phyloP scores from a whole-genome alignment of 2,329 filamentous ascomycete species.

The Claviceps sp. region DNA sequence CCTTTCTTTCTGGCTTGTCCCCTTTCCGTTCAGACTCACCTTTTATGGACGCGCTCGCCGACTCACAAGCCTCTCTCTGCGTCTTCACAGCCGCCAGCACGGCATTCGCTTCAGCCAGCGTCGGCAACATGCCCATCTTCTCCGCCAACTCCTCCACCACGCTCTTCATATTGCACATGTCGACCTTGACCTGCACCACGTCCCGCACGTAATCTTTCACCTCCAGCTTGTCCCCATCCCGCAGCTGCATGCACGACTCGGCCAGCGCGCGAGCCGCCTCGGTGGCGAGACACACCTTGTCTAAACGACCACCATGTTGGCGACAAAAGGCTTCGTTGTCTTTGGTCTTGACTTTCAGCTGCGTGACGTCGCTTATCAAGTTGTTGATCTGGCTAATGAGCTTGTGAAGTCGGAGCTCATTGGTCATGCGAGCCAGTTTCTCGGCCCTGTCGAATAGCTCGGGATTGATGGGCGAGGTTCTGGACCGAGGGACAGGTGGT shows the following conservation, averaged over 20 bases:
- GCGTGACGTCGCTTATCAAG: slow-evolving; percentile 17
- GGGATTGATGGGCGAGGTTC: background rate
- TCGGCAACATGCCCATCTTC: slow-evolving; percentile 13
- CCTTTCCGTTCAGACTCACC: background rate
- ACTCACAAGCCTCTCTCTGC: slow-evolving; percentile 1
- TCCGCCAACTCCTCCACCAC: slow-evolving; percentile 11
- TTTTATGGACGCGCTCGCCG: background rate
- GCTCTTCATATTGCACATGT: slow-evolving; percentile 13
- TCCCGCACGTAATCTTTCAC: slow-evolving; percentile 1
- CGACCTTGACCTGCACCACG: slow-evolving; percentile 5
- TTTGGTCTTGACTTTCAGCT: slow-evolving; percentile 14
- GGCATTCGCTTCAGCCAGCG: slow-evolving; percentile 10
- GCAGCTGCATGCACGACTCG: slow-evolving; percentile 5
- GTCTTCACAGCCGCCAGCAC: slow-evolving; percentile 3
- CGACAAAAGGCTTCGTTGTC: slow-evolving; percentile 17
- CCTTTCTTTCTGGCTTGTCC: background rate
- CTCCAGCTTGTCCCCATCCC: slow-evolving; percentile 1
- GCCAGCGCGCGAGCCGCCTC: slow-evolving; percentile 17
- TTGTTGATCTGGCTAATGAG: slow-evolving; percentile 15
- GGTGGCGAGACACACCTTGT: slow-evolving; percentile 18
- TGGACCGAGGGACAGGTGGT: background rate
- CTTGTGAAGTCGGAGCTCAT: slow-evolving; percentile 22
- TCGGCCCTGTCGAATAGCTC: slow-evolving; percentile 16
- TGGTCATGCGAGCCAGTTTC: slow-evolving; percentile 22
- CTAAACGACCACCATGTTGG: slow-evolving; percentile 17